phyloP scores from a whole-genome alignment of 345 rosid genomes.

The Eucalyptus cloeziana region DNA sequence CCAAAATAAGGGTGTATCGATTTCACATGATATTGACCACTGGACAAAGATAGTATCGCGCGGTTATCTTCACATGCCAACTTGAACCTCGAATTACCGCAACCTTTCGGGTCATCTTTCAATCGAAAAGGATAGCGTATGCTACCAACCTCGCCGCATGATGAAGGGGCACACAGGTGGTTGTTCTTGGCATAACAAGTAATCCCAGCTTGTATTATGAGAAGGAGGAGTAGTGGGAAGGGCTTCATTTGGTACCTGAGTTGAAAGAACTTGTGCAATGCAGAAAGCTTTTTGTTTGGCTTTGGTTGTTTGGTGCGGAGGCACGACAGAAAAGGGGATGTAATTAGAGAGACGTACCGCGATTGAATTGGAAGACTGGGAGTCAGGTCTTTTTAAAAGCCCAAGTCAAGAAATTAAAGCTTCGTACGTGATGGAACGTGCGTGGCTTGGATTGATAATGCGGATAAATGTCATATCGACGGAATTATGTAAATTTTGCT shows the following conservation, averaged over 20 bases:
- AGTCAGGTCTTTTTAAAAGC: not conserved
- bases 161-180: not conserved
- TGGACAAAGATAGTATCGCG: not conserved
- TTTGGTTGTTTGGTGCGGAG: too few species aligned
- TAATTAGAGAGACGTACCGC: fast-evolving
- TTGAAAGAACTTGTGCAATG: not conserved
- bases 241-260: not conserved
- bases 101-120: fast-evolving
- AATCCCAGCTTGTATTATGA: not conserved
- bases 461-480: too few species aligned
- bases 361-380: not conserved
- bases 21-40: not conserved
- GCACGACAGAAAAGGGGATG: not conserved
- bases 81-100: fast-evolving
- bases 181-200: not conserved
- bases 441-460: too few species aligned
- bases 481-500: not conserved
- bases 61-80: not conserved
- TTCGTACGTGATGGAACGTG: too few species aligned
- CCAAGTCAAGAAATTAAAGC: not conserved
- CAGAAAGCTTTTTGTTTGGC: not conserved
- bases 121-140: not conserved
- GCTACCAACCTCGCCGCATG: fast-evolving
- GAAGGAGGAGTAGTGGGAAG: not conserved
- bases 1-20: too few species aligned